Base-by-base conservation (phyloP, 1,284 basidiomycete genomes). In the Fomitopsis betulina region DNA sequence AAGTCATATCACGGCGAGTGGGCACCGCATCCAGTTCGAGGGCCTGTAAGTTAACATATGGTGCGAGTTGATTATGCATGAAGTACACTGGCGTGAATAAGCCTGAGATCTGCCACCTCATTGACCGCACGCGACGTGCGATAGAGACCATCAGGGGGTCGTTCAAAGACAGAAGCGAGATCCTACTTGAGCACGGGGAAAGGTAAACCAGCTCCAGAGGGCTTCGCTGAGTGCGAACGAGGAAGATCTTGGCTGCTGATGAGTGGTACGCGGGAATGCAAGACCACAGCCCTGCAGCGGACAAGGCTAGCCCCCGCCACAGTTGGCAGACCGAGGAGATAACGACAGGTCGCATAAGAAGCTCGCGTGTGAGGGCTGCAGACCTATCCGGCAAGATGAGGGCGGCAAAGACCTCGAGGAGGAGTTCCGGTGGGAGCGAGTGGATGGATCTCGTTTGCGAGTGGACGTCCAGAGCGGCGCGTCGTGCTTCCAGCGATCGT, bases 311-410 rank as follows among this genome's bases (percentile, higher is more conserved):
- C 5, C 21, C 23, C 7, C 63, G 60, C 63, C 63, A 64, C 21
- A 40, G 47, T 7, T 53, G 50, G 32, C 63, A 64, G 15, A 64
- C 58, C 43, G 59, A 59, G 9, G 61, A 59, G 13, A 64, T 42
- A 9, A 55, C 13, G 43, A 64, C 19, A 13, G 61, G 59, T n/a
- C 61, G 52, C 23, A n/a, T 19, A 33, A 39, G 49, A 38, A 54
- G 19, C 5, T 35, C 38, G 2, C 10, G 17, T 12, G 19, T 42
- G 23, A 25, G 13, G 21, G 55, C 43, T 32, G 32, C 47, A 17
- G 30, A 37, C 13, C 51, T 33, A 13, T 40, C 47, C n/a, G 23
- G 3, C 2, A 53, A 17, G 15, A 58, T 8, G 45, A 53, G n/a
- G 33, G 6, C 12, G 15, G 4, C 8, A 45, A 60, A 60, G 9